These are phyloP conservation scores for Dissophora globulifera DNA, from an alignment of 192 early-diverging fungal genomes.

Conservation along the genomic window DNA sequence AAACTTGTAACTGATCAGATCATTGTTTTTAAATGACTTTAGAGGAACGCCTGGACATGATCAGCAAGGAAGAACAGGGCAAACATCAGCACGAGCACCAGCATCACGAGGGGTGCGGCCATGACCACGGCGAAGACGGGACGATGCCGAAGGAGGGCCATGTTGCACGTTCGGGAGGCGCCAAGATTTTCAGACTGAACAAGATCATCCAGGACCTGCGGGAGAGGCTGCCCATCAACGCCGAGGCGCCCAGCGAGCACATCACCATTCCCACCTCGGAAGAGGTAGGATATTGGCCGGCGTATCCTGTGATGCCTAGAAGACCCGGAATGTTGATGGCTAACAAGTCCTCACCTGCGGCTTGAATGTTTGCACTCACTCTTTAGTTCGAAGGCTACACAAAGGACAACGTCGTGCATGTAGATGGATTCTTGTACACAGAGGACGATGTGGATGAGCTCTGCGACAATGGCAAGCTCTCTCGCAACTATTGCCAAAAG, in stretches of 20 bases:
- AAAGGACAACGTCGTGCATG: constrained; percentile 65
- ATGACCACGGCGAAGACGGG: constrained; percentile 11
- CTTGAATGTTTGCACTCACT: too few relatives aligned
- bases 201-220: constrained; percentile 65
- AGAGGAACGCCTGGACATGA: constrained; percentile 44
- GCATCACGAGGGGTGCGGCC: constrained; percentile 42
- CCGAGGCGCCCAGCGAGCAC: constrained; percentile 63
- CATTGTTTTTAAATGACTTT: not conserved
- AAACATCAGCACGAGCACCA: constrained; percentile 22
- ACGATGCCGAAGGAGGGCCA: not conserved
- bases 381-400: constrained; percentile 65
- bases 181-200: constrained; percentile 51
- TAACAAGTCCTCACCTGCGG: not conserved
- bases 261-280: constrained; percentile 57
- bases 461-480: constrained; percentile 63
- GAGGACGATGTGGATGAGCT: constrained; percentile 71
- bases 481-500: constrained; percentile 63
- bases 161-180: constrained; percentile 34
- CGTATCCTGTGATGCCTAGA: too few relatives aligned
- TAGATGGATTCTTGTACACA: constrained; percentile 66
- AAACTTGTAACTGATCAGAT: not conserved
- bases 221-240: constrained; percentile 59
- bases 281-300: too few relatives aligned
- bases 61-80: constrained; percentile 31
- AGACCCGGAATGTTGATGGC: too few relatives aligned